Base-by-base conservation (phyloP, 805 yeast genomes). In the Wickerhamomyces bisporus region DNA sequence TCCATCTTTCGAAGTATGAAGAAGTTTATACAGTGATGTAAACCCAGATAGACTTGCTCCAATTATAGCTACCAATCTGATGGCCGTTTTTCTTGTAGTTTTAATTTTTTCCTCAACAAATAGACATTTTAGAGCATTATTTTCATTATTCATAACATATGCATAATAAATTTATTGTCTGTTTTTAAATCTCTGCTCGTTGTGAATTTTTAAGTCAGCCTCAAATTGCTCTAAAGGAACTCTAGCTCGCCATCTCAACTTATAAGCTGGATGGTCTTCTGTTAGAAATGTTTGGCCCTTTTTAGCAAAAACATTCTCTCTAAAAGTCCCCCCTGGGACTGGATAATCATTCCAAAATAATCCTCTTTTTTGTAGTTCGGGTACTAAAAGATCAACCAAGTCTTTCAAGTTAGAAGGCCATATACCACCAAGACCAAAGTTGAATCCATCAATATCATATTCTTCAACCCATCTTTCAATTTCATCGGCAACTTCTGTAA, bases 181-280 rank as follows among this genome's bases (percentile, higher is more conserved):
- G 10, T 7, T 21, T 10, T 21, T 21, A 10, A 10, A 7, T 21
- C 24, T 7, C 7, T 21, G 20, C 23, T 16, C 30, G 15, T 29
- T 8, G 18, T 29, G 14, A 6, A 14, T 7, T 12, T 17, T 29
- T 5, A 29, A 11, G 6, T 32, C 14, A n/a, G 15, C 15, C 8
- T 60, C 63, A 45, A 58, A 57, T 14, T 55, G 56, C 30, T 59
- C 58, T 35, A 49, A 50, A 1, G 57, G 30, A 79, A 78, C 16
- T 13, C 45, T 51, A 8, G 51, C 39, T 9, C 35, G 30, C 58
- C 58, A 53, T 36, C 34, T 42, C 27, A 44, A 37, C 26, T 32
- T 23, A 40, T 39, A 21, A 8, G 41, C 42, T 16, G 45, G 45
- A 25, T 42, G 45, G 6, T 30, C 29, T 10, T 27, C 34, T 24